These are phyloP conservation scores for Penicillium sp. DNA, from an alignment of 2,329 filamentous ascomycete genomes.

Conservation along the genomic window DNA sequence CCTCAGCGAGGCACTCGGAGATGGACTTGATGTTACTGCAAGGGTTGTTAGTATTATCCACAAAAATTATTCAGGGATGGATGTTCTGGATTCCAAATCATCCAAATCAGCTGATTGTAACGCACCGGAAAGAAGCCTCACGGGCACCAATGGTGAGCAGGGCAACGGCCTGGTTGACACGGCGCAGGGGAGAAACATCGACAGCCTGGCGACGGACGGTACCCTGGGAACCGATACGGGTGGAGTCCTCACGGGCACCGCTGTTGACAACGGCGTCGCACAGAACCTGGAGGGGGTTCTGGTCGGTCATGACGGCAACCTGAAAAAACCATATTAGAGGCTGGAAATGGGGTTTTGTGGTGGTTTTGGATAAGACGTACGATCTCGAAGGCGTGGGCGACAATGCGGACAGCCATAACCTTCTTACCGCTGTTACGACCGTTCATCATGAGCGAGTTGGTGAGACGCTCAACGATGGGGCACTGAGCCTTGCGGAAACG, in stretches of 20 bases:
- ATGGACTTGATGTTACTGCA: conserved; percentile 91
- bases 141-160: conserved; percentile 98
- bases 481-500: conserved; percentile 99
- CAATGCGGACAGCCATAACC: conserved; percentile 99
- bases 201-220: conserved; percentile 99
- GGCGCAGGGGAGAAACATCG: conserved; percentile 98
- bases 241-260: conserved; percentile 99
- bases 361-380: conserved; percentile 60
- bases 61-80: neutral
- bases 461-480: conserved; percentile 99
- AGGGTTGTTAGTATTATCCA: neutral
- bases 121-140: conserved; percentile 94
- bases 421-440: conserved; percentile 99
- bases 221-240: conserved; percentile 98
- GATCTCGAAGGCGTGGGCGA: conserved; percentile 99
- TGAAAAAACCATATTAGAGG: conserved; percentile 43
- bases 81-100: conserved; percentile 20
- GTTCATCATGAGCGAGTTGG: conserved; percentile 99
- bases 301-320: conserved; percentile 99
- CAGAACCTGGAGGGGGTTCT: conserved; percentile 99
- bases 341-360: conserved; percentile 10
- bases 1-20: conserved; percentile 90
- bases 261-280: conserved; percentile 99
- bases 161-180: conserved; percentile 99
- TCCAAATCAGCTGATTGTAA: neutral